These are phyloP conservation scores for Coriaria nepalensis DNA, from an alignment of 306 rosid genomes.

Conservation along the genomic window DNA sequence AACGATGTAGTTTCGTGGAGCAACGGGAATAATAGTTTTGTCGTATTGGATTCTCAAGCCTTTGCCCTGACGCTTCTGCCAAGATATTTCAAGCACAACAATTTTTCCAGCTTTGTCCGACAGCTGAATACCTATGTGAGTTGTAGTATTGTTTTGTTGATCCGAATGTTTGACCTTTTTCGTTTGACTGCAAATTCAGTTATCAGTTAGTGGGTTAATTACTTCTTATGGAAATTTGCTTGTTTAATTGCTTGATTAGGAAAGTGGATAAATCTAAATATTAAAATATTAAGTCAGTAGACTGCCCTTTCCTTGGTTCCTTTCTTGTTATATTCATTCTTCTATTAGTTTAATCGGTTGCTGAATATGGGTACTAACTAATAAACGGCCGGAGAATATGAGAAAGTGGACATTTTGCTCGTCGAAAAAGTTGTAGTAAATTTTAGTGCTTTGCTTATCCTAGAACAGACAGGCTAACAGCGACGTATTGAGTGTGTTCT, in stretches of 20 bases:
- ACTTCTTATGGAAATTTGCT: not conserved
- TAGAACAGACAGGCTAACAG: not conserved
- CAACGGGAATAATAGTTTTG: slow-evolving; percentile 58
- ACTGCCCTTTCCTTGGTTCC: too few species aligned
- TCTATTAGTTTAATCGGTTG: too few species aligned
- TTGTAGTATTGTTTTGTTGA: slow-evolving; percentile 2
- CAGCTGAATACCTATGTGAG: slow-evolving; percentile 93
- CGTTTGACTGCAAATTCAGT: not conserved
- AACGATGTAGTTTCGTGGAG: slow-evolving; percentile 76
- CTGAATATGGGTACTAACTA: too few species aligned
- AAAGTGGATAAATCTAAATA: not conserved
- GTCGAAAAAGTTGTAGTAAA: not conserved
- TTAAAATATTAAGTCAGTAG: not conserved
- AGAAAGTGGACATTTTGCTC: slow-evolving; percentile 8
- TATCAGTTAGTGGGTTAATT: slow-evolving; percentile 8
- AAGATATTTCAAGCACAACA: slow-evolving; percentile 78
- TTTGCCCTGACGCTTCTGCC: slow-evolving; percentile 61
- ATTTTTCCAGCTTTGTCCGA: slow-evolving; percentile 89
- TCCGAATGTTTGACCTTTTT: slow-evolving; percentile 5
- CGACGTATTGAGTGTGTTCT: not conserved
- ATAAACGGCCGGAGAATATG: too few species aligned
- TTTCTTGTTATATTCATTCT: too few species aligned
- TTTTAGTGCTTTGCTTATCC: too few species aligned
- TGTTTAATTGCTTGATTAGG: too few species aligned
- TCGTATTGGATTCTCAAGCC: slow-evolving; percentile 71